Evolutionary conservation across 495 filamentous ascomycete genomes (phyloP).

Genomic region (Aspergillus egyptiacus): DNA sequence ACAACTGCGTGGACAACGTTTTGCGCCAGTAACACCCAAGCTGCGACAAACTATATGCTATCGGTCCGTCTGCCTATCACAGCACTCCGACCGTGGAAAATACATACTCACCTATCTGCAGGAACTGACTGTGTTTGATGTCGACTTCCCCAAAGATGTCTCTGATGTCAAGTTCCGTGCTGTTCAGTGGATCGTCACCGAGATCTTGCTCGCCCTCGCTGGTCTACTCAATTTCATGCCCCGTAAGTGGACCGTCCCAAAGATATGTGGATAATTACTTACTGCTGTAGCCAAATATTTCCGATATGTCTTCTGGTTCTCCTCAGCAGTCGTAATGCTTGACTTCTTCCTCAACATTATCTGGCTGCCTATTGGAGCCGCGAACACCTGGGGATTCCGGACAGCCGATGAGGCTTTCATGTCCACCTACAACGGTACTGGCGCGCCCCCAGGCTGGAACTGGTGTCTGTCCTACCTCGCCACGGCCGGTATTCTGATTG

Average conservation of each 20-base stretch:
- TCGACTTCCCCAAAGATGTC: constrained; percentile 44
- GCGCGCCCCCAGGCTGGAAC: constrained; percentile 51
- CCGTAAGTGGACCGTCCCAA: constrained; percentile 22
- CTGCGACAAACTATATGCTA: constrained; percentile 51
- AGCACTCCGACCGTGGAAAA: background rate
- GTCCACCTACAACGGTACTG: constrained; percentile 52
- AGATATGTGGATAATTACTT: too few relatives aligned
- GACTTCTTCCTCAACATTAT: constrained; percentile 53
- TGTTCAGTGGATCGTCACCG: constrained; percentile 51
- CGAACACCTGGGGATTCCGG: constrained; percentile 51
- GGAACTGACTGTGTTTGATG: constrained; percentile 50
- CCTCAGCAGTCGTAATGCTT: constrained; percentile 43
- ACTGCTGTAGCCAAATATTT: constrained; percentile 31
- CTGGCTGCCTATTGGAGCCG: constrained; percentile 50
- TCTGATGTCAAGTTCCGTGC: constrained; percentile 47
- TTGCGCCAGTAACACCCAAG: constrained; percentile 49
- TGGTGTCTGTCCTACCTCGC: constrained; percentile 55
- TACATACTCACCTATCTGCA: constrained; percentile 10
- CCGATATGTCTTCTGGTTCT: constrained; percentile 43
- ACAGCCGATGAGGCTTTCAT: constrained; percentile 50
- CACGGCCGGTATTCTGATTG: constrained; percentile 53
- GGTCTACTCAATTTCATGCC: constrained; percentile 41
- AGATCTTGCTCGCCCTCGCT: constrained; percentile 43
- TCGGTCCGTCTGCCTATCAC: constrained; percentile 27
- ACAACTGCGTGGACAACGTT: constrained; percentile 56